Evolutionary conservation across 345 rosid species (phyloP).

Genomic region (Schrenkiella parvula): DNA sequence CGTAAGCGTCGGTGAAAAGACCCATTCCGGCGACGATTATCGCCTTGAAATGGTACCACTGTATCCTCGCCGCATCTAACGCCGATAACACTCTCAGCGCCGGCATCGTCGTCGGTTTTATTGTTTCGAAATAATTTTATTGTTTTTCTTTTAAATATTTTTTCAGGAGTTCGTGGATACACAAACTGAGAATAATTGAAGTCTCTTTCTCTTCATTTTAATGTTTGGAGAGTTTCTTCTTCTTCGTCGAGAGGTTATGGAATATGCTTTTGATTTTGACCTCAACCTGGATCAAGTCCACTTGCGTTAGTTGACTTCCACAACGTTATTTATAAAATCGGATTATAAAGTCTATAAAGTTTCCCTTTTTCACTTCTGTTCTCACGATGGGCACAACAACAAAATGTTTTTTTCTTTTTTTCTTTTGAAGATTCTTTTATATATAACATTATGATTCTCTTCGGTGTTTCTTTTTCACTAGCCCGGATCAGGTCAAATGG

Average conservation of each 20-base stretch:
- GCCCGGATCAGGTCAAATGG: neutral
- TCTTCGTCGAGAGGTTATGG: neutral
- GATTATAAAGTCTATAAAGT: neutral
- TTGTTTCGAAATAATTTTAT: too few relatives aligned
- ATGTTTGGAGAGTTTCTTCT: neutral
- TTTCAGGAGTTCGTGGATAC: constrained; percentile 1
- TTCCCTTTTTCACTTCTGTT: neutral
- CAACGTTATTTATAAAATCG: neutral
- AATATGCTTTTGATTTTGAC: constrained; percentile 29
- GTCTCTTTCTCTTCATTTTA: constrained; percentile 17
- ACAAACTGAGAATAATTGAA: constrained; percentile 8
- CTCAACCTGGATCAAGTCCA: constrained; percentile 25
- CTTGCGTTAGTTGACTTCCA: constrained; percentile 18
- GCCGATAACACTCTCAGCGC: constrained; percentile 23
- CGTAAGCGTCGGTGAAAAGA: constrained; percentile 46
- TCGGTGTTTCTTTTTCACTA: neutral
- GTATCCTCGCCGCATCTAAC: constrained; percentile 41
- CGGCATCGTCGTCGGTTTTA: constrained; percentile 3
- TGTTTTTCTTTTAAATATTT: neutral
- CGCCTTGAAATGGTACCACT: constrained; percentile 46
- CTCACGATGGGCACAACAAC: constrained; percentile 13
- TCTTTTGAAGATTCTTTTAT: neutral
- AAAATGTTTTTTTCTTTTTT: neutral
- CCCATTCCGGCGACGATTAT: constrained; percentile 50
- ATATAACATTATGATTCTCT: neutral